These are phyloP conservation scores for Capsicum chinense DNA, from an alignment of 257 asterid species.

Conservation along the genomic window DNA sequence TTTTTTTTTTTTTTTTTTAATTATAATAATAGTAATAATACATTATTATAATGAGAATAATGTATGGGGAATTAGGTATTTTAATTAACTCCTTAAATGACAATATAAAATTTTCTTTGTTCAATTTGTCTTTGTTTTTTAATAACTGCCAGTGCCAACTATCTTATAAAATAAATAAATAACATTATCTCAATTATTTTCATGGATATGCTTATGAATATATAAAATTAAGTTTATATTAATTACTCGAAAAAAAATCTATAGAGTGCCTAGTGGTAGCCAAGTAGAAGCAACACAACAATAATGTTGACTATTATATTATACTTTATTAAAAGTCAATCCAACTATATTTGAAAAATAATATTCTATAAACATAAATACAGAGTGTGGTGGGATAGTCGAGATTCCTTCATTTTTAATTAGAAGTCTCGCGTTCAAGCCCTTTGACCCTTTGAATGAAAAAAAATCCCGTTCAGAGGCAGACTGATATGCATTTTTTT, in stretches of 20 bases:
- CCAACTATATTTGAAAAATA: neutral
- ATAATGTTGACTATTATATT: neutral
- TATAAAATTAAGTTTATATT: neutral
- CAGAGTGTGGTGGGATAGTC: rapidly evolving
- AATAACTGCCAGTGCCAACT: neutral
- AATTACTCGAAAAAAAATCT: neutral
- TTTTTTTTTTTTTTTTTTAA: too few species aligned
- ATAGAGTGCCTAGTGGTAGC: neutral
- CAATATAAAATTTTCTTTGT: neutral
- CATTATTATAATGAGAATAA: too few species aligned
- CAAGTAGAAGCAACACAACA: neutral
- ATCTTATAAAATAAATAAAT: neutral
- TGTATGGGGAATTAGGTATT: neutral
- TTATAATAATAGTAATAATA: too few species aligned
- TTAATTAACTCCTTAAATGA: neutral
- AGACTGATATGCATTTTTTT: too few species aligned
- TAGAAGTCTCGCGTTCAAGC: rapidly evolving
- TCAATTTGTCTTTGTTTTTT: neutral
- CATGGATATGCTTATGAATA: neutral
- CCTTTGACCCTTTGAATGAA: neutral
- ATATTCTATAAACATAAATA: neutral
- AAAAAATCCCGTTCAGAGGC: neutral
- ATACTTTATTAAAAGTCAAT: neutral
- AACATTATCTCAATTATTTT: neutral
- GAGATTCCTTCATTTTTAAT: rapidly evolving